Evolutionary conservation across 2,329 filamentous ascomycete species (phyloP).

Genomic region (Lecanicillium sp.): DNA sequence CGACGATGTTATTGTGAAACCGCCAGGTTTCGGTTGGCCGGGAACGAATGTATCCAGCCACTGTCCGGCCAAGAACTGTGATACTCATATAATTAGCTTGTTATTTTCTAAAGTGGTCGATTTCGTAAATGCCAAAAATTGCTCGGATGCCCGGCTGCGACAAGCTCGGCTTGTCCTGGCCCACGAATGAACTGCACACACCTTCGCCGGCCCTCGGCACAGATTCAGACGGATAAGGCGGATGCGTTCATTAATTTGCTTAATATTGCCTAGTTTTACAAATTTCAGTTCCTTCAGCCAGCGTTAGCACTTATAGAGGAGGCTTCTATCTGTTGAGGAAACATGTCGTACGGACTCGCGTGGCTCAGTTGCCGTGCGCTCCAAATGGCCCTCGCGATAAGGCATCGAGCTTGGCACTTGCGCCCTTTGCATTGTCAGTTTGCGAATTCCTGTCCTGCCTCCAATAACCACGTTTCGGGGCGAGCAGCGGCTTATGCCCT

Average conservation of each 20-base stretch:
- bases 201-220: constrained; percentile 38
- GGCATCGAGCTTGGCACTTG: not conserved
- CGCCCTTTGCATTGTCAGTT: not conserved
- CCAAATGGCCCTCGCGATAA: constrained; percentile 41
- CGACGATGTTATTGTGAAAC: constrained; percentile 80
- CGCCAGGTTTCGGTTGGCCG: constrained; percentile 60
- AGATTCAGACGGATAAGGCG: constrained; percentile 61
- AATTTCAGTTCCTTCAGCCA: constrained; percentile 42
- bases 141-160: too few relatives aligned
- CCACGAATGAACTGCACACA: too few relatives aligned
- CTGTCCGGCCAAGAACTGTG: constrained; percentile 78
- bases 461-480: too few relatives aligned
- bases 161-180: too few relatives aligned
- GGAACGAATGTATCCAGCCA: constrained; percentile 83
- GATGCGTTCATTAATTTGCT: constrained; percentile 58
- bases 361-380: constrained; percentile 67
- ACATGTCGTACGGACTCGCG: constrained; percentile 46
- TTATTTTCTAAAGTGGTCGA: too few relatives aligned
- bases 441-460: not conserved
- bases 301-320: too few relatives aligned
- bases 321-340: too few relatives aligned
- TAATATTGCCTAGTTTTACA: constrained; percentile 54
- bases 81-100: too few relatives aligned
- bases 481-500: too few relatives aligned
- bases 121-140: too few relatives aligned